Conservation (phyloP, 768 basidiomycete species). For the Lentinula edodes region DNA sequence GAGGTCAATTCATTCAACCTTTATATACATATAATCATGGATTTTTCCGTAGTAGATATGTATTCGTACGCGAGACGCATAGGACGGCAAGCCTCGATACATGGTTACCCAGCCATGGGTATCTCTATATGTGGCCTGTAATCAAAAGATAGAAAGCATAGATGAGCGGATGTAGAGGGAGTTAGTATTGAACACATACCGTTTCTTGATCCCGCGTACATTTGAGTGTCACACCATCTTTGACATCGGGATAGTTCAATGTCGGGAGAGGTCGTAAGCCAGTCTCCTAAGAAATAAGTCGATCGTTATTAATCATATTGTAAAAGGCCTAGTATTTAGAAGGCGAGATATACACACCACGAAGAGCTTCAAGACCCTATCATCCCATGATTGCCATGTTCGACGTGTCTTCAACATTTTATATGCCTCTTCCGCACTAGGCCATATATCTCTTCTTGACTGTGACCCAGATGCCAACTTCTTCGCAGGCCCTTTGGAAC, state of each 20-base stretch:
- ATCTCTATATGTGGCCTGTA: constrained; percentile 40
- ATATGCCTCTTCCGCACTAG: constrained; percentile 43
- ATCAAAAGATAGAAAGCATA: neutral
- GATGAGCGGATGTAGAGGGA: neutral
- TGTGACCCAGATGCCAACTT: neutral
- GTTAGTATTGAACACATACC: constrained; percentile 17
- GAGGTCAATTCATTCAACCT: neutral
- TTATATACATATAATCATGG: constrained; percentile 36
- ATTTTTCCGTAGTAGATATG: constrained; percentile 43
- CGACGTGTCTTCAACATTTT: constrained; percentile 28
- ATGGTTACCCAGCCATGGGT: constrained; percentile 22
- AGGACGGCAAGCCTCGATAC: constrained; percentile 24
- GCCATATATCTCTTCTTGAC: constrained; percentile 39
- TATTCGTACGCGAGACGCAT: constrained; percentile 29
- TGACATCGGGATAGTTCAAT: constrained; percentile 31
- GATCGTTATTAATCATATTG: neutral
- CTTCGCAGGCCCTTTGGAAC: neutral
- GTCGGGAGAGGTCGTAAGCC: constrained; percentile 5
- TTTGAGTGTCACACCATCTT: constrained; percentile 43
- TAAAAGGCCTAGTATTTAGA: too few relatives aligned
- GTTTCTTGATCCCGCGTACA: constrained; percentile 43
- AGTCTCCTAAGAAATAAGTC: neutral
- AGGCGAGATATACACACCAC: constrained; percentile 24
- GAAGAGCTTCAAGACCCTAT: constrained; percentile 36
- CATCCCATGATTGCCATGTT: constrained; percentile 46